A percentile compares a stretch with the other conserved stretches of the same genome.
These are phyloP conservation scores for Chaetothyriales sp. DNA, from an alignment of 2,329 filamentous ascomycete species.

Conservation along the genomic window DNA sequence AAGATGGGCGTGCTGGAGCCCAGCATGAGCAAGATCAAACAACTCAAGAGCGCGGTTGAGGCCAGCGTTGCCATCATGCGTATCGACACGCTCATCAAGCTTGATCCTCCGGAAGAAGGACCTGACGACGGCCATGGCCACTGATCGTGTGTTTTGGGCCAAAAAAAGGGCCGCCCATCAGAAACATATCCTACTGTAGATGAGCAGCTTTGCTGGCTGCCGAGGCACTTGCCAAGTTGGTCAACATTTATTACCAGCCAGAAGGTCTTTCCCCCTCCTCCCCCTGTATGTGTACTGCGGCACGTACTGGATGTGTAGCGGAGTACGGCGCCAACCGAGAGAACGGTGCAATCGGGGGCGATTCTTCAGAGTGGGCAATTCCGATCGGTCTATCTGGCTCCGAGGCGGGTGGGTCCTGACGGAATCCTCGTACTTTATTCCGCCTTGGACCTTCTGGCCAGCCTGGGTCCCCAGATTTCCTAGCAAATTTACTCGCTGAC, in stretches of 20 bases:
- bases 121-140: constrained; percentile 53
- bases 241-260: too few species aligned
- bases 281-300: too few species aligned
- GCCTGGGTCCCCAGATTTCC: not conserved
- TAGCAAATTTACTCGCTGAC: not conserved
- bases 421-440: not conserved
- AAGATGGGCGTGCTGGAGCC: constrained; percentile 94
- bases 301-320: too few species aligned
- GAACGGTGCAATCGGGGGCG: too few species aligned
- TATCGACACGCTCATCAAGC: constrained; percentile 95
- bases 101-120: constrained; percentile 70
- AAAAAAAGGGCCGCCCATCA: not conserved
- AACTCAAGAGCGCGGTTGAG: constrained; percentile 96
- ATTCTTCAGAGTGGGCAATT: not conserved
- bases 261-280: too few species aligned
- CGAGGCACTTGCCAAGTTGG: too few species aligned
- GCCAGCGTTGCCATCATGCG: constrained; percentile 98
- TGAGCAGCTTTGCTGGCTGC: too few species aligned
- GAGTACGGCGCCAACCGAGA: not conserved
- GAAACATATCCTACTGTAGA: not conserved
- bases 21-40: constrained; percentile 94
- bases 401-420: not conserved
- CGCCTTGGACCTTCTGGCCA: not conserved
- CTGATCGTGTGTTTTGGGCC: constrained; percentile 4
- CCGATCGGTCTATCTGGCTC: not conserved